phyloP scores from a whole-genome alignment of 768 basidiomycete species.

The Termitomyces sp. region DNA sequence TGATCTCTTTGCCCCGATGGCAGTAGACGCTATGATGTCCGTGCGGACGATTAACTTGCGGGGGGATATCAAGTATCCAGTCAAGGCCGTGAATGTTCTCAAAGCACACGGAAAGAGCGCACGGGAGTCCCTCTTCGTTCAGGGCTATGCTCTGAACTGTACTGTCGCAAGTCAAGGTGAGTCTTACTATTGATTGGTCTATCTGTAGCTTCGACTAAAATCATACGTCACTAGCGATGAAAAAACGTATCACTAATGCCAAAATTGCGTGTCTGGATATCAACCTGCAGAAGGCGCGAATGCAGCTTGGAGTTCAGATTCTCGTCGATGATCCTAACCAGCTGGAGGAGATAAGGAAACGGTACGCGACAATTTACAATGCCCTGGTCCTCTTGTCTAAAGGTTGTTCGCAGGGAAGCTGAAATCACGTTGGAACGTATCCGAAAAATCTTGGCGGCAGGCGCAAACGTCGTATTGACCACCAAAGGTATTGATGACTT shows the following conservation, averaged over 20 bases:
- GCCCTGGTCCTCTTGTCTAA: neutral
- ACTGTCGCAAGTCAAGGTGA: constrained; percentile 97
- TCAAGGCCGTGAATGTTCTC: constrained; percentile 97
- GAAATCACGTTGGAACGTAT: constrained; percentile 96
- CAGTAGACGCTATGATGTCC: constrained; percentile 97
- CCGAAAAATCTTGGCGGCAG: constrained; percentile 91
- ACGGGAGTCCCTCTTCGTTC: constrained; percentile 90
- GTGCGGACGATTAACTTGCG: constrained; percentile 92
- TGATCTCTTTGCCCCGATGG: constrained; percentile 97
- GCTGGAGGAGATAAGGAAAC: constrained; percentile 91
- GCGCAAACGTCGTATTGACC: constrained; percentile 95
- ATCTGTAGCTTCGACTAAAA: constrained; percentile 3
- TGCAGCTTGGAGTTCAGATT: constrained; percentile 98
- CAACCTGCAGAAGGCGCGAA: constrained; percentile 92
- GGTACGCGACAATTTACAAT: constrained; percentile 46
- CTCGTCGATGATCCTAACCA: constrained; percentile 96
- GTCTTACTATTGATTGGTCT: constrained; percentile 16
- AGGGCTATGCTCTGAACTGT: constrained; percentile 97
- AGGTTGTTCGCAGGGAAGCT: constrained; percentile 62
- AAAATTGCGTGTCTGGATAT: constrained; percentile 99
- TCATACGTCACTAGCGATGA: constrained; percentile 72
- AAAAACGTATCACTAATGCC: constrained; percentile 86
- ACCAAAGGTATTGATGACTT: constrained; percentile 99
- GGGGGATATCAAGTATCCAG: constrained; percentile 97
- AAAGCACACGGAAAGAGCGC: constrained; percentile 98